Percentiles rank a stretch among this genome's conserved stretches.
These are phyloP conservation scores for Colletotrichum noveboracense DNA, from an alignment of 2,329 filamentous ascomycete species.

Conservation along the genomic window DNA sequence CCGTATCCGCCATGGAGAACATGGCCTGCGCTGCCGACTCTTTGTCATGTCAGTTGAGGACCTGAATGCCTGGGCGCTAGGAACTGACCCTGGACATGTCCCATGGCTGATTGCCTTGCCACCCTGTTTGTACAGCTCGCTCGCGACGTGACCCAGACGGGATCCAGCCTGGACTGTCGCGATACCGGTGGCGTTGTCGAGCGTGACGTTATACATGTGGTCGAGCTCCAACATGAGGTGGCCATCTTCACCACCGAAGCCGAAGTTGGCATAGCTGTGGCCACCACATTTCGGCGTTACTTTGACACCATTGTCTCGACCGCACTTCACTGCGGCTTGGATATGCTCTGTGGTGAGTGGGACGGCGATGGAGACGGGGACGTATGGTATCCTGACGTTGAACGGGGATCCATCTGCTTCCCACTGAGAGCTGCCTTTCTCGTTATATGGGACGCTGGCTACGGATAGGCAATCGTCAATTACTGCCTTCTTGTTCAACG, in stretches of 20 bases:
- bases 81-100: slow-evolving; percentile 39
- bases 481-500: background rate
- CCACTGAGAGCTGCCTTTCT: slow-evolving; percentile 32
- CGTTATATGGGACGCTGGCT: slow-evolving; percentile 25
- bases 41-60: background rate
- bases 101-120: slow-evolving; percentile 46
- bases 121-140: slow-evolving; percentile 36
- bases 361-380: slow-evolving; percentile 34
- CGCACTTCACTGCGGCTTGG: slow-evolving; percentile 50
- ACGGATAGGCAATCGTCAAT: slow-evolving; percentile 29
- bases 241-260: slow-evolving; percentile 45
- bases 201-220: slow-evolving; percentile 38
- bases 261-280: slow-evolving; percentile 58
- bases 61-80: background rate
- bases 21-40: slow-evolving; percentile 51
- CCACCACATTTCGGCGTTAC: slow-evolving; percentile 58
- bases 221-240: slow-evolving; percentile 46
- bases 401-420: slow-evolving; percentile 34
- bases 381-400: slow-evolving; percentile 37
- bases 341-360: slow-evolving; percentile 43
- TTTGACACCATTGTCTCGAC: slow-evolving; percentile 42
- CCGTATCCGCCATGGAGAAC: slow-evolving; percentile 46
- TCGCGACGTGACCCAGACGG: slow-evolving; percentile 48
- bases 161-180: slow-evolving; percentile 44
- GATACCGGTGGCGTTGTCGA: slow-evolving; percentile 33